Base-by-base conservation (phyloP, 2,329 filamentous ascomycete genomes). In the Ascocoryne sarcoides region DNA sequence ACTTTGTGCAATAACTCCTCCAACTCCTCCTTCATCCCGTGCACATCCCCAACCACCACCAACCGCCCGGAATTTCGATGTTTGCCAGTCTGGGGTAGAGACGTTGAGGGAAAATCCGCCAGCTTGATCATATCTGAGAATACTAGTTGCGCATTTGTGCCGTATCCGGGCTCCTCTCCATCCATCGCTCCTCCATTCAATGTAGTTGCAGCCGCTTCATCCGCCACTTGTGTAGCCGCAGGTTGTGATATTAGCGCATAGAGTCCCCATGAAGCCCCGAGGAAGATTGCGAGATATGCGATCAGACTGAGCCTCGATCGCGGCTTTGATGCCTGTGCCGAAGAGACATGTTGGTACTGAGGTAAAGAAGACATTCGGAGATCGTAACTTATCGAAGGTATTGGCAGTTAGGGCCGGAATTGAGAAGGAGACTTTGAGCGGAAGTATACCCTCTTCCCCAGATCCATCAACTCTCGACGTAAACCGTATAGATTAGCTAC, bases 1-100 rank as follows among this genome's bases (percentile, higher is more conserved):
- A 83, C 65, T 55, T 85, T 79, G 4, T 71, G 59, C 18, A 96
- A 71, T 10, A 96, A 69, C 12, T 68, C 58, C 59, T 69, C 63
- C 58, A 86, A 69, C 46, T 87, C 75, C 10, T 73, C 60, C 51
- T 76, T 76, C 67, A 92, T 92, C 36, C 92, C 92, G 65, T 96
- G 90, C 10, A 96, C 86, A 64, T 98, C 92, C 40, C 92, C 90
- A 23, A 96, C 70, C 45, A 96, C 70, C 23, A 96, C 68, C 17
- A 98, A 66, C 14, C 88, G 70, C 39, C 73, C 76, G 16, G 65
- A 54, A 28, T 66, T 63, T 15, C 59, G 42, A 18, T 53, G 33
- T 3, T 63, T 65, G 3, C 56, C 56, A 1, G 51, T 57, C 19
- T 56, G 37, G 1, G 58, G 58, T 1, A 60, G 33, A 32, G 47